Evolutionary conservation across 1,284 basidiomycete species (phyloP), one percentile per base, ranked within the genome.

Genomic region (Sporisorium scitamineum): DNA sequence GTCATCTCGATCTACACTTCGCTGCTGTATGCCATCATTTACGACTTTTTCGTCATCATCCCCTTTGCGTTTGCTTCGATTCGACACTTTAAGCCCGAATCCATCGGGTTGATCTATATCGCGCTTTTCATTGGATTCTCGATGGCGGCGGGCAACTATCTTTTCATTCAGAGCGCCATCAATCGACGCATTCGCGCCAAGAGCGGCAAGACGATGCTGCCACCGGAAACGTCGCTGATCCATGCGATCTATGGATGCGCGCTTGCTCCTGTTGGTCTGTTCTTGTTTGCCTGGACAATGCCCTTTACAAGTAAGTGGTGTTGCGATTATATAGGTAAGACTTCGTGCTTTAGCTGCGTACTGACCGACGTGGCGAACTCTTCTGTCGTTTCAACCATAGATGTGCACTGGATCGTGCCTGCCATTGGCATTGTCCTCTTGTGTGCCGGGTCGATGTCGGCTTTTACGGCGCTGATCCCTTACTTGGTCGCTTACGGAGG

Each of bases 11-110:
- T 78, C 54, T 78, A 76, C 51, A 66, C 71, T 3, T 65, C 65
- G 24, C 45, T 78, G 34, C 60, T 78, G 27, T 78, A 78, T 16
- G 72, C 62, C 14, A 70, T 75, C 61, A 63, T 78, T 39, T 78
- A 78, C 48, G 67, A 59, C 53, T 78, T 75, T 50, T 78, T 78
- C 51, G 67, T 62, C 61, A 63, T 76, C 48, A 63, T 76, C 11
- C 76, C 76, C 8, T 63, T 63, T 27, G 71, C 73, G 5, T 78
- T 78, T 18, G 61, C 27, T 18, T 54, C 51, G n/a, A 70, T 76
- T 27, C 61, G 76, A n/a, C 56, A 60, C 27, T 78, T 69, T 54
- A 42, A 52, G n/a, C 47, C 65, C 4, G 71, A 75, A 34, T 56
- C 55, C 27, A 53, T 65, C 39, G 76, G 76, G 6, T 24, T 78